Evolutionary conservation across 306 rosid genomes (phyloP), one percentile per base, ranked within the genome.

Genomic region (Inga laurina): DNA sequence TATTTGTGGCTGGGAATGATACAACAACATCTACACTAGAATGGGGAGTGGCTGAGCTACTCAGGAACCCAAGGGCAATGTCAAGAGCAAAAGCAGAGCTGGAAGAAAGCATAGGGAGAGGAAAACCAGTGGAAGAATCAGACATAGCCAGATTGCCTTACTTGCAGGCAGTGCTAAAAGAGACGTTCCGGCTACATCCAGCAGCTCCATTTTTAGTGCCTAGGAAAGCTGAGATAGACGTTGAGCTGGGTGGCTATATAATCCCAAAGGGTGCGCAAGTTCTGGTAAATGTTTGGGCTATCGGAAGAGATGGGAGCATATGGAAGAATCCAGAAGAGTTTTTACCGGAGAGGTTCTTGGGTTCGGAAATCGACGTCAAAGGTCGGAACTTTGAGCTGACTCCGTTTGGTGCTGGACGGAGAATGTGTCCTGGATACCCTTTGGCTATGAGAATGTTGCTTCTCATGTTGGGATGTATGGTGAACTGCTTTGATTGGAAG

Each of bases 401-500:
- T 22, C 90, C 90, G 0, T 88, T 90, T 15, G 88, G 91, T 2
- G 74, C 27, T 0, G 89, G 92, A 0, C 16, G 85, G 39, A 59
- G 87, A 46, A 24, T 83, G 12, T 88, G 91, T 49, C 89, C 89
- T 0, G 84, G 84, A 0, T 46, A 74, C 54, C 85, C 85, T 4
- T 79, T 88, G 82, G 89, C 86, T 0, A 12, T 77, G 52, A 83
- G 86, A 48, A 77, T 88, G 77, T 37, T 85, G 77, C 37, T 73
- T 52, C 66, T 81, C 52, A 67, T 85, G 85, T 57, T 88, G 74
- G 91, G 88, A 43, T 83, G 84, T 6, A 74, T 90, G 3, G 5
- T 87, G 22, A 85, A 87, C 78, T 85, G 56, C 8, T 88, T 88
- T 82, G 87, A 84, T 72, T 90, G 91, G 91, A 86, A 79, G 83